Percentiles rank a stretch among this genome's conserved stretches.
phyloP scores from a whole-genome alignment of 805 yeast species.

The Cyberlindnera euphorbiae region DNA sequence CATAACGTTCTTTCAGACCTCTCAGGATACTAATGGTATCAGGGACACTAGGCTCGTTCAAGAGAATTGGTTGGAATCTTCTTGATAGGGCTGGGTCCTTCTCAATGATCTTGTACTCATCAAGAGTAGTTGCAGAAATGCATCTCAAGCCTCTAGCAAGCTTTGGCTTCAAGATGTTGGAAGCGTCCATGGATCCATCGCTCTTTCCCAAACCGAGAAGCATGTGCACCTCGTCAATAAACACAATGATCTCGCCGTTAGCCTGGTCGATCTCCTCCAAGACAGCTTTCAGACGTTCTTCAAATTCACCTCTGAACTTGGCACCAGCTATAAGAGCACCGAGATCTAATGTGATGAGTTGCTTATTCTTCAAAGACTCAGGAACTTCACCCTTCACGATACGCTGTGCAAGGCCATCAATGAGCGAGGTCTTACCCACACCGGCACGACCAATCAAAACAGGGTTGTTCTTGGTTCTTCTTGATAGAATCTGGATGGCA shows the following conservation, averaged over 20 bases:
- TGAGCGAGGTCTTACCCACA: constrained; percentile 94
- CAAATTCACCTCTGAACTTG: constrained; percentile 94
- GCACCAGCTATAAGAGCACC: constrained; percentile 93
- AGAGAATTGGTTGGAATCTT: constrained; percentile 83
- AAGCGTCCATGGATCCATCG: constrained; percentile 95
- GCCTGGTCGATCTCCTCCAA: constrained; percentile 80
- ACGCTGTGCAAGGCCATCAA: constrained; percentile 95
- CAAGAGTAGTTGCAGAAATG: constrained; percentile 94
- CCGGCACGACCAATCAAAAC: constrained; percentile 95
- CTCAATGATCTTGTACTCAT: constrained; percentile 91
- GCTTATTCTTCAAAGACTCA: constrained; percentile 84
- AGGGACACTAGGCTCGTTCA: constrained; percentile 84
- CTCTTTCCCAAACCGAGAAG: constrained; percentile 87
- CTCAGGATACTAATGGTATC: constrained; percentile 90
- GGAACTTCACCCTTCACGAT: constrained; percentile 92
- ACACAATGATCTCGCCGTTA: constrained; percentile 70
- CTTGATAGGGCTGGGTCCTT: constrained; percentile 95
- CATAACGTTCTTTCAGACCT: constrained; percentile 91
- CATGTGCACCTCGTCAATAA: constrained; percentile 88
- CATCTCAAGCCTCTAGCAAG: constrained; percentile 92
- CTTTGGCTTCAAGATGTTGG: constrained; percentile 88
- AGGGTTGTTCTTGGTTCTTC: constrained; percentile 94
- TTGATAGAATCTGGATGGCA: constrained; percentile 84
- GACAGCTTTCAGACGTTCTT: constrained; percentile 78
- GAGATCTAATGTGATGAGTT: constrained; percentile 77